phyloP scores from a whole-genome alignment of 2,329 filamentous ascomycete species.

The Aschersonia sp. region DNA sequence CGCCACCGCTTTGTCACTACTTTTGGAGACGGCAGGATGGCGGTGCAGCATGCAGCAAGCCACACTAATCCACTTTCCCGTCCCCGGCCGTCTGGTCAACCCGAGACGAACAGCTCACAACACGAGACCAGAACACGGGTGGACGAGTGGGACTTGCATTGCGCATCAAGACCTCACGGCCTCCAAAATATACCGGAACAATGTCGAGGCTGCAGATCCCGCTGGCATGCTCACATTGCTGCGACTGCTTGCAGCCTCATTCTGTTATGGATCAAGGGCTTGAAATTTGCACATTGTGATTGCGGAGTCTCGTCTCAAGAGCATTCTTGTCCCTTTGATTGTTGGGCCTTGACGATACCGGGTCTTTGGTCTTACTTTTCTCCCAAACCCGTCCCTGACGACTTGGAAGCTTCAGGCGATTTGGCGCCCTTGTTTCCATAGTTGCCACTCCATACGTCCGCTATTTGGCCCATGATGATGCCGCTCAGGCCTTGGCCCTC shows the following conservation, averaged over 20 bases:
- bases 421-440: slow-evolving; percentile 16
- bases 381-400: background rate
- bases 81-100: background rate
- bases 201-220: too few species aligned
- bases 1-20: slow-evolving; percentile 1
- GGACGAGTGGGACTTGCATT: too few species aligned
- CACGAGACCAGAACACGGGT: too few species aligned
- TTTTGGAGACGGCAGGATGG: slow-evolving; percentile 1
- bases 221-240: too few species aligned
- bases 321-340: too few species aligned
- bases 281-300: too few species aligned
- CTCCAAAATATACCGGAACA: too few species aligned
- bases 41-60: background rate
- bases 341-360: too few species aligned
- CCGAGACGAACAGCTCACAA: background rate
- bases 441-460: slow-evolving; percentile 33
- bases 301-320: too few species aligned
- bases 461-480: slow-evolving; percentile 41
- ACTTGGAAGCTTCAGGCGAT: slow-evolving; percentile 9
- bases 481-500: slow-evolving; percentile 42
- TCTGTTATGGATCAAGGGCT: too few species aligned
- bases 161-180: too few species aligned
- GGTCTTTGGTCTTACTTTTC: background rate
- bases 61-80: background rate
- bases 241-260: too few species aligned